Conservation (phyloP, 176 grass and related monocot species). For the Echinochloa phyllopogon region DNA sequence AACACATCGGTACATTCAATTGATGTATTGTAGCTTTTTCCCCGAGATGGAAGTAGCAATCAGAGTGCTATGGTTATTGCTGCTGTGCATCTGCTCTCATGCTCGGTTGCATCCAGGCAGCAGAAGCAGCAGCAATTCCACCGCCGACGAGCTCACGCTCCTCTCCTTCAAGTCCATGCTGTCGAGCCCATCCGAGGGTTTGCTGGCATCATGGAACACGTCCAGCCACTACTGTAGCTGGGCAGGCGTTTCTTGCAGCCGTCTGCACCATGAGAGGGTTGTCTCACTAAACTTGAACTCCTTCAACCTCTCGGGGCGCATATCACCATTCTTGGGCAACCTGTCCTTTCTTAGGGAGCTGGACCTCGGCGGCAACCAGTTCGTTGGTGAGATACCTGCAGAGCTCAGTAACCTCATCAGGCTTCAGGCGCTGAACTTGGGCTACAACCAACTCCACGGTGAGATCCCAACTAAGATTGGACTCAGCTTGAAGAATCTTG, state of each 20-base stretch:
- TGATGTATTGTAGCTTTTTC: background rate
- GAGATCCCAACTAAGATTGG: conserved; percentile 20
- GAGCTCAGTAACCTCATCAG: conserved; percentile 15
- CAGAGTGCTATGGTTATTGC: background rate
- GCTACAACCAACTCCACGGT: conserved; percentile 41
- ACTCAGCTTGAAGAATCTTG: conserved; percentile 25
- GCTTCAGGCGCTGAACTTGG: conserved; percentile 23
- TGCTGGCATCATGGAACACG: conserved; percentile 47
- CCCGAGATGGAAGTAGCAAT: background rate
- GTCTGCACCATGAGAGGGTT: conserved; percentile 34
- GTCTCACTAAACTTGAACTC: background rate
- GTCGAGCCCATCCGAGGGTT: background rate
- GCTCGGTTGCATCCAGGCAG: background rate
- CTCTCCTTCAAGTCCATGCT: conserved; percentile 52
- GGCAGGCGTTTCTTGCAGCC: conserved; percentile 38
- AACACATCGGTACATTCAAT: no score
- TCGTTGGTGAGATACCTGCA: conserved; percentile 7
- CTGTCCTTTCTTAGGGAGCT: conserved; percentile 34
- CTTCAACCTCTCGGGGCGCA: background rate
- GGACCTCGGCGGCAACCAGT: background rate
- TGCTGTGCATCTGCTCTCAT: background rate
- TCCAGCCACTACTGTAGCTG: conserved; percentile 37
- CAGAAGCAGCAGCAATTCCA: background rate
- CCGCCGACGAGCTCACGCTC: conserved; percentile 21
- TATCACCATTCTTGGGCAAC: conserved; percentile 50